phyloP scores from a whole-genome alignment of 208 protist species.

The Trypanosoma conorhini region DNA sequence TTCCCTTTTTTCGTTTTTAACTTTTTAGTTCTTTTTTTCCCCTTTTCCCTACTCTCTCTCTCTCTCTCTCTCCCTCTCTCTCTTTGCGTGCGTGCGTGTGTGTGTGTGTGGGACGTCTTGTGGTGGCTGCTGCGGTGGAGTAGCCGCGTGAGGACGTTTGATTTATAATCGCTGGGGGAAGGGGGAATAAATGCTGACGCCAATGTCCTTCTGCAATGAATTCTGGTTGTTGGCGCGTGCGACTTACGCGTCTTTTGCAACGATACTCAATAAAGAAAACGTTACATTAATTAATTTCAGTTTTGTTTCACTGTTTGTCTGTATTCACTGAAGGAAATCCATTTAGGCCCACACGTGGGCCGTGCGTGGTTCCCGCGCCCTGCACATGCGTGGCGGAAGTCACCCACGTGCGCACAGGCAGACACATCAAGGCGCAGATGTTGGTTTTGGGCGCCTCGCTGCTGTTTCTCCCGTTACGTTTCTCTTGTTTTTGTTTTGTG shows the following conservation, averaged over 20 bases:
- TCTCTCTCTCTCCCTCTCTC: background rate
- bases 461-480: too few species aligned
- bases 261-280: background rate
- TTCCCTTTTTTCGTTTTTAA: conserved; percentile 24
- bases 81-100: too few species aligned
- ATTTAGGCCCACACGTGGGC: background rate
- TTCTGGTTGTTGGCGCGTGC: too few species aligned
- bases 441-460: background rate
- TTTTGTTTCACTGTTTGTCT: background rate
- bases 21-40: conserved; percentile 14
- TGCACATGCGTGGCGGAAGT: background rate
- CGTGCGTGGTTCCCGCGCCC: background rate
- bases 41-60: conserved; percentile 12
- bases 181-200: too few species aligned
- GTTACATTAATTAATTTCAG: background rate
- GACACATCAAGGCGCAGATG: background rate
- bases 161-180: too few species aligned
- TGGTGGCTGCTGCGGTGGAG: too few species aligned
- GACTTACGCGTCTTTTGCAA: background rate
- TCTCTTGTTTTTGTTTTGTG: conserved; percentile 22
- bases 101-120: too few species aligned
- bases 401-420: background rate
- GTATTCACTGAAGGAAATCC: background rate
- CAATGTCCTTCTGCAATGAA: too few species aligned
- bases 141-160: too few species aligned